Base-by-base conservation (phyloP, 176 grass and related monocot species). In the Carex kokanica region DNA sequence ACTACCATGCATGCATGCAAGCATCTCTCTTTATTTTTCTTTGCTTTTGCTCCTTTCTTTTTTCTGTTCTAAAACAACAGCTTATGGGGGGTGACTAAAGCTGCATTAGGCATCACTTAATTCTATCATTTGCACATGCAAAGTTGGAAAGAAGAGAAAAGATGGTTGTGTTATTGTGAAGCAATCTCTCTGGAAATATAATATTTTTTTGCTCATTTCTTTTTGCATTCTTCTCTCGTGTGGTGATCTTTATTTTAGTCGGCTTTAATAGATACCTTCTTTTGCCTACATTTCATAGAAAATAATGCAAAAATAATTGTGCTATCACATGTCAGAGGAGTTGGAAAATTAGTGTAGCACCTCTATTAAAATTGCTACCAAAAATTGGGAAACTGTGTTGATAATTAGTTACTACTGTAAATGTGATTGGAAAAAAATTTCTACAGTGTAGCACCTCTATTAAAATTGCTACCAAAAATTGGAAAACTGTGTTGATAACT, bases 71-170 rank as follows among this genome's bases (percentile, higher is more conserved):
- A 74, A 71, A 83, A 47, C 68, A 83, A 57, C 59, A 84, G 86
- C 17, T 68, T 83, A 18, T 77, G 79, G 84, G 77, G n/a, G 82
- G 82, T 73, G 57, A 71, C 78, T 81, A 57, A 77, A 54, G 82
- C 55, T 89, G 84, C 77, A 81, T 80, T 83, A 86, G 65, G 69
- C 80, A 83, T 74, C 75, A 79, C 47, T 62, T 79, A 91, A 64
- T 75, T 84, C 56, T 88, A 86, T 85, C 83, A 85, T 89, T 78
- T 91, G 87, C 94, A 93, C 84, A 88, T 90, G 89, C 81, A 91
- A 93, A 93, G 87, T 71, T 78, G 93, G 83, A 96, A 91, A 97
- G 84, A 70, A 86, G 62, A 86, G 84, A 83, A 83, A 89, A 86
- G 85, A 80, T 86, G 86, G 84, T 89, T 93, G 91, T 90, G 91